phyloP scores from a whole-genome alignment of 1,284 basidiomycete species.

The Cutaneotrichosporon cavernicola region DNA sequence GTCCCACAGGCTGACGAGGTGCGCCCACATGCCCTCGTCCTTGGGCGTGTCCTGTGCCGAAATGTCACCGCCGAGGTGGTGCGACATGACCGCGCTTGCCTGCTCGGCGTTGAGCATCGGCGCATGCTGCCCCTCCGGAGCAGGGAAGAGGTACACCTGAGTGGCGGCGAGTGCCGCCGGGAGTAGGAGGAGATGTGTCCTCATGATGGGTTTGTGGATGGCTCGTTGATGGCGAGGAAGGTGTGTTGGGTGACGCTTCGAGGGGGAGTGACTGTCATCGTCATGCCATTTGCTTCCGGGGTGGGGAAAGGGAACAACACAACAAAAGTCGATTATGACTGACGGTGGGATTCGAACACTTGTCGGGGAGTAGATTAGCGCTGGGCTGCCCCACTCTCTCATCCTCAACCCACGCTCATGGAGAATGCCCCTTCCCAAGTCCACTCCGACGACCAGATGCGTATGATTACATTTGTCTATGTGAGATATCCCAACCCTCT shows the following conservation, averaged over 20 bases:
- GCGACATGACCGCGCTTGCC: conserved; percentile 49
- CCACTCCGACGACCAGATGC: background rate
- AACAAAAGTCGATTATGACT: background rate
- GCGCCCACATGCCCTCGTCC: conserved; percentile 47
- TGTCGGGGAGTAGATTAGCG: background rate
- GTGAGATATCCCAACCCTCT: background rate
- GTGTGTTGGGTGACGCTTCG: background rate
- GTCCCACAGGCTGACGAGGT: conserved; percentile 37
- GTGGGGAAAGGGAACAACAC: too few species aligned
- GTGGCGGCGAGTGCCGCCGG: conserved; percentile 16
- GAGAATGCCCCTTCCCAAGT: too few species aligned
- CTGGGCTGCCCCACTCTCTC: background rate
- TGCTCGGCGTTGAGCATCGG: conserved; percentile 46
- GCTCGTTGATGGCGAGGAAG: background rate
- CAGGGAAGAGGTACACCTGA: conserved; percentile 52
- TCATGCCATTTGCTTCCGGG: conserved; percentile 1
- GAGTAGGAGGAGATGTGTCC: conserved; percentile 11
- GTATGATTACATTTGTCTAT: conserved; percentile 4
- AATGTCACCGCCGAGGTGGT: conserved; percentile 48
- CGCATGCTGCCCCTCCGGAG: conserved; percentile 31
- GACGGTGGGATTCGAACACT: background rate
- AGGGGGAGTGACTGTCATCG: background rate
- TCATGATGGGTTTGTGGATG: conserved; percentile 1
- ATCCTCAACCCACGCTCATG: background rate
- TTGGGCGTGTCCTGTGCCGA: conserved; percentile 42